Conservation (phyloP, 2,329 filamentous ascomycete species). For the Clonostachys rosea region DNA sequence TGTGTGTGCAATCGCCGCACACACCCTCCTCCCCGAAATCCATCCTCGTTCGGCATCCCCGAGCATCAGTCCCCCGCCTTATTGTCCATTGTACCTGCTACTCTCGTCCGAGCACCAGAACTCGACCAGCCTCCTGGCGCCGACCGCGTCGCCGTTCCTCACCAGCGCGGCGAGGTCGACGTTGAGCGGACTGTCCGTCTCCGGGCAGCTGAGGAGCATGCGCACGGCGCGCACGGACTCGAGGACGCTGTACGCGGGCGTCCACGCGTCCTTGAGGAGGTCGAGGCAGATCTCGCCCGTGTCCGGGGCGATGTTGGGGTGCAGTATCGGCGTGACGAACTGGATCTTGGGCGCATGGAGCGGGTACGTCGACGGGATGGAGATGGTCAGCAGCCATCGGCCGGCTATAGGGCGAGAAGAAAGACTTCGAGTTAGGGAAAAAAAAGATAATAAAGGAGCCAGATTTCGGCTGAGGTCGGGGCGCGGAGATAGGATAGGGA, state of each 20-base stretch:
- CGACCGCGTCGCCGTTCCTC: constrained; percentile 62
- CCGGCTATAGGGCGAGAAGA: constrained; percentile 43
- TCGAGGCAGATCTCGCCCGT: constrained; percentile 94
- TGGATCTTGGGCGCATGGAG: constrained; percentile 69
- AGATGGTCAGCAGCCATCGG: constrained; percentile 77
- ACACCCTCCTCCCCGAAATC: no score
- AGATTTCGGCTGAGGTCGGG: no score
- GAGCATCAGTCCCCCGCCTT: constrained; percentile 2
- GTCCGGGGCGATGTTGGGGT: constrained; percentile 68
- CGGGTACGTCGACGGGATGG: constrained; percentile 75
- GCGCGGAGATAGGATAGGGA: no score
- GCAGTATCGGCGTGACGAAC: constrained; percentile 81
- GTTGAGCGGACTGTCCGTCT: constrained; percentile 72
- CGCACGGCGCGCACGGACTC: constrained; percentile 69
- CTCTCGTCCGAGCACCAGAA: constrained; percentile 53
- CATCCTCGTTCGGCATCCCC: no score
- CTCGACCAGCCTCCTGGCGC: constrained; percentile 65
- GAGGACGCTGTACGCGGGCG: constrained; percentile 77
- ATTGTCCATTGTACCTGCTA: constrained; percentile 28
- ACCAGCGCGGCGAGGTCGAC: constrained; percentile 72
- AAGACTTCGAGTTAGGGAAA: background rate
- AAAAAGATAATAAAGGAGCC: no score
- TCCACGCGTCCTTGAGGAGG: constrained; percentile 75
- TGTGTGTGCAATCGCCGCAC: no score
- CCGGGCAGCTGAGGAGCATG: constrained; percentile 59